These are phyloP conservation scores for Russula sp. DNA, from an alignment of 768 basidiomycete species.

Conservation along the genomic window DNA sequence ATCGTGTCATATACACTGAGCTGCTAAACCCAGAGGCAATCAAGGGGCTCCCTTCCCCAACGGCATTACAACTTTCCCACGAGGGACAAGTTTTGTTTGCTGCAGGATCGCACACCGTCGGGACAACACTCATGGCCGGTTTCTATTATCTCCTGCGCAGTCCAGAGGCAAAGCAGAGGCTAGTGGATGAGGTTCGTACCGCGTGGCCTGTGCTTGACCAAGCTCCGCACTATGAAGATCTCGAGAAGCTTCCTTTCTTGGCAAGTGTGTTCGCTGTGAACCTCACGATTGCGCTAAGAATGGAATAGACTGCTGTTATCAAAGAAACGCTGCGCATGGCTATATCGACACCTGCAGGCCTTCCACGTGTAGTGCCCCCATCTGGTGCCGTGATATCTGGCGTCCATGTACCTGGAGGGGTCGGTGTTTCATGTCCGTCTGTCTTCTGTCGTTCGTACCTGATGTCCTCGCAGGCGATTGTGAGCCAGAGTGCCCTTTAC, in stretches of 20 bases:
- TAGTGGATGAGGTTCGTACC: conserved; percentile 8
- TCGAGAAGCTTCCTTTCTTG: conserved; percentile 23
- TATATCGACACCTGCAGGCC: not conserved
- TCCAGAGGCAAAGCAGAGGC: conserved; percentile 10
- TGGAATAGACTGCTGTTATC: conserved; percentile 21
- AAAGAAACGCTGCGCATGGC: conserved; percentile 21
- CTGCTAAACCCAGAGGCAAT: conserved; percentile 9
- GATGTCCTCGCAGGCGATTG: conserved; percentile 2
- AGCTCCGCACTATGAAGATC: conserved; percentile 12
- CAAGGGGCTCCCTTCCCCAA: conserved; percentile 9
- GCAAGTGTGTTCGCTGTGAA: not conserved
- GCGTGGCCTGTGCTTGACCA: conserved; percentile 17
- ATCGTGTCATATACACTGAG: conserved; percentile 21
- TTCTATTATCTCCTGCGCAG: conserved; percentile 14
- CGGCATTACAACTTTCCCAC: conserved; percentile 6
- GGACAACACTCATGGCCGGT: conserved; percentile 20
- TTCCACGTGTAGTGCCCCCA: conserved; percentile 21
- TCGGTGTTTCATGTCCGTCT: not conserved
- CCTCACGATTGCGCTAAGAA: not conserved
- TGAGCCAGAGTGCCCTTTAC: conserved; percentile 25
- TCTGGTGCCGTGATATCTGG: conserved; percentile 18
- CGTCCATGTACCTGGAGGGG: conserved; percentile 18
- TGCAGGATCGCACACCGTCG: conserved; percentile 24
- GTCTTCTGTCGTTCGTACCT: not conserved
- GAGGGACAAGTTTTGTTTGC: conserved; percentile 21